Evolutionary conservation across 1,139 yeast species (phyloP).

Genomic region (Magnusiomyces fungicola): DNA sequence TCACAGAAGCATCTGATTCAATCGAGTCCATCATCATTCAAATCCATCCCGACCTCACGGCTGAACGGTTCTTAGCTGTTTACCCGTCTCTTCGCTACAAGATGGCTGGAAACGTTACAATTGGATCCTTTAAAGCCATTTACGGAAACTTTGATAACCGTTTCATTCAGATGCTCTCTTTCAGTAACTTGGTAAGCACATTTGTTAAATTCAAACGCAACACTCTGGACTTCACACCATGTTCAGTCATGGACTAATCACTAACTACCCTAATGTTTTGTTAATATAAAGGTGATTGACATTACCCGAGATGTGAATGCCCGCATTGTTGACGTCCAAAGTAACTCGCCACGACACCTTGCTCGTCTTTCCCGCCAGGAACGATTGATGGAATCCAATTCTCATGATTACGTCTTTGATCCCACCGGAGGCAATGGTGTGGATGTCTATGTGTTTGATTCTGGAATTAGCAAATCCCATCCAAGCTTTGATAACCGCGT

Average conservation of each 20-base stretch:
- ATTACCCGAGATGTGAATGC: conserved; percentile 27
- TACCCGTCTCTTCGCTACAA: conserved; percentile 23
- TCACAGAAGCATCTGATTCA: neutral
- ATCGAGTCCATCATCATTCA: conserved; percentile 21
- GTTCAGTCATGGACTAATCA: neutral
- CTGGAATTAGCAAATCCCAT: conserved; percentile 55
- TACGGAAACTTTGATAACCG: conserved; percentile 25
- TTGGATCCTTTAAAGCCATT: conserved; percentile 27
- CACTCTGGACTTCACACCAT: neutral
- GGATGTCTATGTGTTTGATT: conserved; percentile 70
- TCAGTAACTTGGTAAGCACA: conserved; percentile 20
- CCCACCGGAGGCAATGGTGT: conserved; percentile 46
- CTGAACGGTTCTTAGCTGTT: conserved; percentile 21
- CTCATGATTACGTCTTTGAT: conserved; percentile 37
- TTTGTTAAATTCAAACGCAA: neutral
- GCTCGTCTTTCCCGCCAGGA: conserved; percentile 53
- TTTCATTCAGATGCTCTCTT: conserved; percentile 20
- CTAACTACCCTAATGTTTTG: conserved; percentile 4
- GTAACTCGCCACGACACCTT: conserved; percentile 60
- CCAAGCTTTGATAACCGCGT: conserved; percentile 66
- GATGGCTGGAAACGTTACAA: conserved; percentile 21
- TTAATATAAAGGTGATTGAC: conserved; percentile 24
- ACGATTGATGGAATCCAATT: conserved; percentile 30
- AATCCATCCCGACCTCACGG: conserved; percentile 22
- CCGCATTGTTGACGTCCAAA: conserved; percentile 34